Evolutionary conservation across 495 filamentous ascomycete genomes (phyloP).

Genomic region (Tuber borchii): DNA sequence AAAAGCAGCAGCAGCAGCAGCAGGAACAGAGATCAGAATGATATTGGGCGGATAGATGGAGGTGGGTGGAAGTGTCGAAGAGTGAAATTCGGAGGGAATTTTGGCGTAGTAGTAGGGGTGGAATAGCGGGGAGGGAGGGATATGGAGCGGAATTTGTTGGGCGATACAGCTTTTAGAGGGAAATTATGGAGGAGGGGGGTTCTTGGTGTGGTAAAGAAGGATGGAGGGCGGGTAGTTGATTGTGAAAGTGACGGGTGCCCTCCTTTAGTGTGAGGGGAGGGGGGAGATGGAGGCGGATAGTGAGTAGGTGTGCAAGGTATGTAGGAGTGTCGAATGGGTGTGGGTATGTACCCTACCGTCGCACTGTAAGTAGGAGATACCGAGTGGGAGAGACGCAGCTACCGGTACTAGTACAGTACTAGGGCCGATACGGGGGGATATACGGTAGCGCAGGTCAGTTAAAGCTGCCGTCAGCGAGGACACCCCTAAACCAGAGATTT

Average conservation of each 20-base stretch:
- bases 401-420: neutral
- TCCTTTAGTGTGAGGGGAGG: neutral
- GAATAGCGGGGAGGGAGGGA: slow-evolving; percentile 11
- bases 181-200: neutral
- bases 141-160: slow-evolving; percentile 9
- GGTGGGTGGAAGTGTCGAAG: neutral
- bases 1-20: neutral
- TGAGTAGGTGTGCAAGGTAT: slow-evolving; percentile 15
- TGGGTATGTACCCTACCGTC: slow-evolving; percentile 2
- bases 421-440: neutral
- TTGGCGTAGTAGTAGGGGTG: neutral
- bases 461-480: neutral
- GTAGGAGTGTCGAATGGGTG: neutral
- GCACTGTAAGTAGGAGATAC: neutral
- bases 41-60: neutral
- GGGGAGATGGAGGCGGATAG: slow-evolving; percentile 12
- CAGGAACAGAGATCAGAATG: neutral
- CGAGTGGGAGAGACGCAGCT: neutral
- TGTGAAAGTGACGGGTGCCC: slow-evolving; percentile 1
- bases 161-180: slow-evolving; percentile 20
- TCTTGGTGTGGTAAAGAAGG: neutral
- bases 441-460: neutral
- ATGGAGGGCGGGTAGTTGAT: slow-evolving; percentile 1
- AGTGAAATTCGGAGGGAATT: neutral
- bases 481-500: neutral